Evolutionary conservation across 345 rosid species (phyloP), one percentile per base, ranked within the genome.

Genomic region (Eutrema yunnanense): DNA sequence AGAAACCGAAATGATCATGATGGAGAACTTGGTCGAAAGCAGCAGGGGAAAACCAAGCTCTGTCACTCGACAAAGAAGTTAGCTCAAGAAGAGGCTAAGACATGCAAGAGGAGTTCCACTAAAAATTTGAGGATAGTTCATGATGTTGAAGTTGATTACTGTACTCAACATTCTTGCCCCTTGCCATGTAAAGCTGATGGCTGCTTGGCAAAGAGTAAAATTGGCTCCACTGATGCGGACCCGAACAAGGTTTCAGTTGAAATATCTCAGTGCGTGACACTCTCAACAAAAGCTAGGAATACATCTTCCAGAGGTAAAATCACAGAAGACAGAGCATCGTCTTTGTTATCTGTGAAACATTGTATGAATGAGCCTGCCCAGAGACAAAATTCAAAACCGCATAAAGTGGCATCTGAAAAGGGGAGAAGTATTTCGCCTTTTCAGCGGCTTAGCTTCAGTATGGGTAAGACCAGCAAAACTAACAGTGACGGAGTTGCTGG

Each of bases 341-440:
- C 73, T 14, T 40, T 49, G 47, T 32, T 65, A 59, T 16, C 62
- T 46, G 54, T 67, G 36, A 50, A 58, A 41, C 62, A 22, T n/a
- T 14, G 66, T 57, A 64, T 30, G 16, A 73, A 38, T 62, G 82
- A 64, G 72, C 71, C 80, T 72, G 56, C 54, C 14, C 77, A 61
- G 81, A 81, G 66, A 74, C 76, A 65, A 38, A 83, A 79, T 42
- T 61, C 54, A 47, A 82, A 83, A 62, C 64, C 38, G 5, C 70
- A 65, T 62, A 82, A 80, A 69, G 80, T 30, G 55, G 71, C 72
- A 67, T 36, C 81, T 51, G 94, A 89, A 67, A 91, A 83, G 71
- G 77, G 53, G 60, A 85, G 92, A 80, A 88, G 91, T 81, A 78
- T 86, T 37, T 86, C 96, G 8, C 97, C 98, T 59, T 88, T 90